Percentiles rank a stretch among this genome's conserved stretches.
phyloP scores from a whole-genome alignment of 495 filamentous ascomycete genomes.

The Thozetella sp. region DNA sequence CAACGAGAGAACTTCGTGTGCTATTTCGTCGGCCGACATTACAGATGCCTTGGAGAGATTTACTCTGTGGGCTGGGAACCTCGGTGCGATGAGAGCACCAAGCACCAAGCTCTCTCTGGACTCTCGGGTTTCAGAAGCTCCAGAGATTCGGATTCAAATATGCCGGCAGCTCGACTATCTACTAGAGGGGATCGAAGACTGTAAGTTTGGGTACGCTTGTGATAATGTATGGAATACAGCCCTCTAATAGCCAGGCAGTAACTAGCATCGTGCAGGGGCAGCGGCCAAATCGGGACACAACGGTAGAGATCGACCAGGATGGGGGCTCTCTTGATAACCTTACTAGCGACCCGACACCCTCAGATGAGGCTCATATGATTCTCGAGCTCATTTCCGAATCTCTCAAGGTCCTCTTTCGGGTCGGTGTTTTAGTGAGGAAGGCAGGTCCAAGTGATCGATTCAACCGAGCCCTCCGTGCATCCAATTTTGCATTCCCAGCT shows the following conservation, averaged over 20 bases:
- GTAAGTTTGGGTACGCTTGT: too few species aligned
- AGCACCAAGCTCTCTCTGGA: constrained; percentile 5
- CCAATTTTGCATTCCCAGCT: not conserved
- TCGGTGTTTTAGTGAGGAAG: constrained; percentile 7
- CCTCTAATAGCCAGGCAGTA: too few species aligned
- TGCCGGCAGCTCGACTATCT: not conserved
- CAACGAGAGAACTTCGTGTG: not conserved
- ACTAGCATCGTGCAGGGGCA: too few species aligned
- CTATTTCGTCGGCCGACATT: not conserved
- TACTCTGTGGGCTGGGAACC: constrained; percentile 13
- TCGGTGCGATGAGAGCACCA: constrained; percentile 6
- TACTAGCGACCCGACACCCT: too few species aligned
- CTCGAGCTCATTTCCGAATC: constrained; percentile 5
- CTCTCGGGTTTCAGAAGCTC: not conserved
- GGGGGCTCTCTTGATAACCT: too few species aligned
- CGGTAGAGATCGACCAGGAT: too few species aligned
- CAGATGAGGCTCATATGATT: constrained; percentile 7
- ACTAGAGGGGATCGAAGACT: not conserved
- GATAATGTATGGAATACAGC: too few species aligned
- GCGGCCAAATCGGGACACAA: not conserved
- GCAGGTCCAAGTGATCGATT: constrained; percentile 9
- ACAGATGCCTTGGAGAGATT: constrained; percentile 9
- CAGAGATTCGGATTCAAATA: not conserved
- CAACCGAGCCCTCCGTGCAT: not conserved
- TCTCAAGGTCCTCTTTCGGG: not conserved